These are phyloP conservation scores for Lepidium didymum DNA, from an alignment of 345 rosid species.

Conservation along the genomic window DNA sequence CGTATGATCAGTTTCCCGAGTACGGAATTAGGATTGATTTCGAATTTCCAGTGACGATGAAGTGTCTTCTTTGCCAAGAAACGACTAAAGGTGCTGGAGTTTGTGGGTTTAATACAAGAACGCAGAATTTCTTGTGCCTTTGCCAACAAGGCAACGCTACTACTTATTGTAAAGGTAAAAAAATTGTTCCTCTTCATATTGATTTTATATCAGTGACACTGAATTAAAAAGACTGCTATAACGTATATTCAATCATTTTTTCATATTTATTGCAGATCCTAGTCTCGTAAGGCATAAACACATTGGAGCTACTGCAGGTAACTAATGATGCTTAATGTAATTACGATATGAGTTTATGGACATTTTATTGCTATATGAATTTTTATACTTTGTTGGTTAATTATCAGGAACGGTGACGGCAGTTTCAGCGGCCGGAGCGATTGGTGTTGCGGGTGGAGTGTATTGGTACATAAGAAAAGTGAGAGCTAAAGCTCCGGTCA, in stretches of 20 bases:
- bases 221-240: no score
- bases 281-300: slow-evolving; percentile 19
- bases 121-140: slow-evolving; percentile 58
- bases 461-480: slow-evolving; percentile 70
- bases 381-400: no score
- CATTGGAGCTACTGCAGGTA: slow-evolving; percentile 26
- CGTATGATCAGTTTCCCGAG: slow-evolving; percentile 67
- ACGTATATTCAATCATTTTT: neutral
- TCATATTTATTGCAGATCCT: slow-evolving; percentile 11
- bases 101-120: slow-evolving; percentile 60
- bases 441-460: slow-evolving; percentile 68
- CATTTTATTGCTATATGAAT: neutral
- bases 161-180: slow-evolving; percentile 58
- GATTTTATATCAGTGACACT: no score
- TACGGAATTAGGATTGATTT: slow-evolving; percentile 79
- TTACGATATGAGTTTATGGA: neutral
- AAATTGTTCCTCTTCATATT: neutral
- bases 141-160: slow-evolving; percentile 62
- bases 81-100: slow-evolving; percentile 62
- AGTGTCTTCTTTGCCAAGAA: slow-evolving; percentile 81
- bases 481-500: slow-evolving; percentile 74
- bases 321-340: neutral
- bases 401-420: slow-evolving; percentile 62
- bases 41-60: slow-evolving; percentile 68
- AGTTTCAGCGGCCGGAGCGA: slow-evolving; percentile 66